These are phyloP conservation scores for Yamadazyma triangularis DNA, from an alignment of 1,139 yeast species.

Conservation along the genomic window DNA sequence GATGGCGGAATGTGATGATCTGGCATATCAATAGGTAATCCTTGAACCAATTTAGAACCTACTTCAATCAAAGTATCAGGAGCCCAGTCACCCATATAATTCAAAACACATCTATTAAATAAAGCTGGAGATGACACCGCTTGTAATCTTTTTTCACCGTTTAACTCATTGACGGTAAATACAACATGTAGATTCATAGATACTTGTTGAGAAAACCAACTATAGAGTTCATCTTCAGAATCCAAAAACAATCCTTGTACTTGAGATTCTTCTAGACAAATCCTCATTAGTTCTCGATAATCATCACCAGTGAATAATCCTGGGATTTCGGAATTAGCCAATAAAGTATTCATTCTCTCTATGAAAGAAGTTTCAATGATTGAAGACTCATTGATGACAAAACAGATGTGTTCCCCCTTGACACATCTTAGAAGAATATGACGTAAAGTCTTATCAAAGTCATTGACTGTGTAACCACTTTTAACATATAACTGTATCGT, in stretches of 20 bases:
- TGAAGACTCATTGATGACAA: conserved; percentile 77
- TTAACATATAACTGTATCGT: conserved; percentile 58
- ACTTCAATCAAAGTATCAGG: conserved; percentile 46
- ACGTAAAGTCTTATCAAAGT: conserved; percentile 67
- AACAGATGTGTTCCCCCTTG: conserved; percentile 61
- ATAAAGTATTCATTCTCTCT: conserved; percentile 86
- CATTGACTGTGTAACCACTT: conserved; percentile 49
- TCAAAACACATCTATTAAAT: conserved; percentile 83
- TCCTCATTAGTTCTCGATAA: conserved; percentile 44
- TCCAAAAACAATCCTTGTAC: conserved; percentile 62
- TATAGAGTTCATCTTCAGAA: conserved; percentile 65
- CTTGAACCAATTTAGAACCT: conserved; percentile 35
- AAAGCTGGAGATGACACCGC: conserved; percentile 83
- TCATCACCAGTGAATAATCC: conserved; percentile 86
- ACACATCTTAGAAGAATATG: conserved; percentile 44
- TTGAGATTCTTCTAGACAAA: conserved; percentile 58
- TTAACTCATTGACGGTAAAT: conserved; percentile 66
- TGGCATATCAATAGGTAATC: conserved; percentile 51
- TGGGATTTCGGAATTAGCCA: conserved; percentile 91
- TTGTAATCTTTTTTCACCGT: conserved; percentile 26
- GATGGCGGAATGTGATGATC: conserved; percentile 29
- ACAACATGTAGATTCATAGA: conserved; percentile 76
- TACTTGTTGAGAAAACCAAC: conserved; percentile 71
- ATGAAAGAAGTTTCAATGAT: conserved; percentile 74
- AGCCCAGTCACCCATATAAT: conserved; percentile 91